Evolutionary conservation across 2,329 filamentous ascomycete genomes (phyloP).

Genomic region (Diplodia mutila): DNA sequence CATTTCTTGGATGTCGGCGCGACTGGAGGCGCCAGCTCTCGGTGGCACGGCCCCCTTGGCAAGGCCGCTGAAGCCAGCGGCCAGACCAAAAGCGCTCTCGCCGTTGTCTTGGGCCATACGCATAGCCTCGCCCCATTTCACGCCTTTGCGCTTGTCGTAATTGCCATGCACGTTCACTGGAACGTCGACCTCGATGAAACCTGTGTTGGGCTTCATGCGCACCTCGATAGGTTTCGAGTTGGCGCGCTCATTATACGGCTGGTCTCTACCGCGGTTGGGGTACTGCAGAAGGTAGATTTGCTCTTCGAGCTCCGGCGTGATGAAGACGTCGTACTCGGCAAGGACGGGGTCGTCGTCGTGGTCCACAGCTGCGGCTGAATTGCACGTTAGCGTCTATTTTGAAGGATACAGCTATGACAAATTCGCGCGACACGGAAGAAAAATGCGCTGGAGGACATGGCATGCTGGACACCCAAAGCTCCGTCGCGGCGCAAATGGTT

Average conservation of each 20-base stretch:
- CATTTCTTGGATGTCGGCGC: constrained; percentile 16
- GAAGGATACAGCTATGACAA: neutral
- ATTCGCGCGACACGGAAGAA: neutral
- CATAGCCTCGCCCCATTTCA: constrained; percentile 80
- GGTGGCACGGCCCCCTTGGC: constrained; percentile 24
- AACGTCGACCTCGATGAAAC: constrained; percentile 91
- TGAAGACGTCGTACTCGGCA: constrained; percentile 76
- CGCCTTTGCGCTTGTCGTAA: constrained; percentile 83
- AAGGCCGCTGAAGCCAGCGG: constrained; percentile 45
- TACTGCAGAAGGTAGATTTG: constrained; percentile 80
- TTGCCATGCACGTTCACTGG: constrained; percentile 71
- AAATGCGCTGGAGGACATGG: neutral
- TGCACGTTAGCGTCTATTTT: neutral
- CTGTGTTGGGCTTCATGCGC: constrained; percentile 78
- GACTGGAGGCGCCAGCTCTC: constrained; percentile 31
- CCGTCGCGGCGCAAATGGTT: neutral
- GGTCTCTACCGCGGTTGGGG: constrained; percentile 71
- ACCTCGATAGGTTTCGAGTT: constrained; percentile 68
- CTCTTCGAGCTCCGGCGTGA: constrained; percentile 71
- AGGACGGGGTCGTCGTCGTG: constrained; percentile 53
- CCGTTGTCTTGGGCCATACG: constrained; percentile 53
- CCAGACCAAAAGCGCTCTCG: constrained; percentile 51
- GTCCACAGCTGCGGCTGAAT: constrained; percentile 20
- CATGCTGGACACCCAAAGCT: neutral
- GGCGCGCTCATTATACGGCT: constrained; percentile 63